These are phyloP conservation scores for Mortierella sp. DNA, from an alignment of 371 early-diverging fungal genomes.

Conservation along the genomic window DNA sequence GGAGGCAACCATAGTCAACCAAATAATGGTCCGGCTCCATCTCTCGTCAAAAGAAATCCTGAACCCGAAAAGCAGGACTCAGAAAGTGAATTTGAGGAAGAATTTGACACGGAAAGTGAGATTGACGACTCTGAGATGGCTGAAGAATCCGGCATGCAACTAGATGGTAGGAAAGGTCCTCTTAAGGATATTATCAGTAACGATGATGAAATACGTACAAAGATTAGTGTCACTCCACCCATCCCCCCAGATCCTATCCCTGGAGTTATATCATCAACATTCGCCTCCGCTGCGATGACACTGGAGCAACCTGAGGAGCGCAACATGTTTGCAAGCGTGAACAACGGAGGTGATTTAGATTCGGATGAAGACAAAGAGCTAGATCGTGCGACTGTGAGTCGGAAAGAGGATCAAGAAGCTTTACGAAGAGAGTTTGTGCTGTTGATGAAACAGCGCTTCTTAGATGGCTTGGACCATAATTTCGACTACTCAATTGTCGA, in stretches of 20 bases:
- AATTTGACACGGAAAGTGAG: slow-evolving; percentile 55
- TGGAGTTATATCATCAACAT: slow-evolving; percentile 21
- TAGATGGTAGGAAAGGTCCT: slow-evolving; percentile 14
- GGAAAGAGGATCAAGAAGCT: slow-evolving; percentile 37
- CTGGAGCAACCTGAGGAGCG: slow-evolving; percentile 43
- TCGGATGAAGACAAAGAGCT: slow-evolving; percentile 26
- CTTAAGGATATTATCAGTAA: slow-evolving; percentile 3
- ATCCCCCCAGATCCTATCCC: slow-evolving; percentile 28
- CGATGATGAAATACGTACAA: slow-evolving; percentile 16
- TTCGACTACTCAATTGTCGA: slow-evolving; percentile 54
- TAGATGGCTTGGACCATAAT: slow-evolving; percentile 41
- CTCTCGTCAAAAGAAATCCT: neutral
- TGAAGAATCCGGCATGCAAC: neutral
- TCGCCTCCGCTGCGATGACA: slow-evolving; percentile 41
- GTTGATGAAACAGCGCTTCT: slow-evolving; percentile 48
- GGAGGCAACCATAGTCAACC: neutral
- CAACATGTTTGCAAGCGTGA: slow-evolving; percentile 24
- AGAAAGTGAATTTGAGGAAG: slow-evolving; percentile 47
- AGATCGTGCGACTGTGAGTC: slow-evolving; percentile 21
- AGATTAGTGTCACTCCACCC: slow-evolving; percentile 30
- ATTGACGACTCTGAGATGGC: slow-evolving; percentile 24
- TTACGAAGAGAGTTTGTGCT: slow-evolving; percentile 39
- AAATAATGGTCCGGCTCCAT: neutral
- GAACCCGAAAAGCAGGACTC: neutral
- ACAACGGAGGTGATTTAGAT: slow-evolving; percentile 24